These are phyloP conservation scores for Sclerotiophoma versabilis DNA, from an alignment of 2,329 filamentous ascomycete genomes.

Conservation along the genomic window DNA sequence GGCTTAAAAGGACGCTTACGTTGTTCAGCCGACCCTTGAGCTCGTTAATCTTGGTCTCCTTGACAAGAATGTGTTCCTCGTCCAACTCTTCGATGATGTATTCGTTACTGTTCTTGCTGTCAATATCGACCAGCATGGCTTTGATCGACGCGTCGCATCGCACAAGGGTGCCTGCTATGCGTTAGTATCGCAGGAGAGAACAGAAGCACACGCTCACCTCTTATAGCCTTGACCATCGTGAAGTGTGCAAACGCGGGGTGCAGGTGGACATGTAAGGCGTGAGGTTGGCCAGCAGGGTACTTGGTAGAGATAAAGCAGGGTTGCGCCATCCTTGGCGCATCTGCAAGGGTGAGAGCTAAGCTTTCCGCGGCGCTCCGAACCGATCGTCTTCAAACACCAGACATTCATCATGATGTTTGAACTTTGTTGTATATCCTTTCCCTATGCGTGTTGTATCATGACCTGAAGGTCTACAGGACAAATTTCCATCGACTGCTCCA, in stretches of 20 bases:
- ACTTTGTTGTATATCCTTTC: not conserved
- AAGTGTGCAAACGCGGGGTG: constrained; percentile 12
- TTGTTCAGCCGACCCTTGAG: constrained; percentile 74
- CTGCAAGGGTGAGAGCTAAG: constrained; percentile 7
- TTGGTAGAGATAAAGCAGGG: constrained; percentile 3
- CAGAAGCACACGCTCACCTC: constrained; percentile 52
- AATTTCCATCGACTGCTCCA: not conserved
- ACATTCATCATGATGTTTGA: not conserved
- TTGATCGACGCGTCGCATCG: constrained; percentile 88
- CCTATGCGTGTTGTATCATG: not conserved
- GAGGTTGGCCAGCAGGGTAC: constrained; percentile 37
- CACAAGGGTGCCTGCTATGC: constrained; percentile 70
- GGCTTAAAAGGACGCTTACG: constrained; percentile 51
- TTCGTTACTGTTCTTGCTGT: constrained; percentile 69
- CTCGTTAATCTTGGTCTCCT: constrained; percentile 72
- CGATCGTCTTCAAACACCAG: not conserved
- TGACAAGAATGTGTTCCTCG: constrained; percentile 76
- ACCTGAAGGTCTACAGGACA: not conserved
- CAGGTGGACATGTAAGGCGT: constrained; percentile 3
- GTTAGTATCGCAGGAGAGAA: not conserved
- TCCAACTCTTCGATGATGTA: constrained; percentile 83
- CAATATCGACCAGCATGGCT: constrained; percentile 81
- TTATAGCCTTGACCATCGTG: constrained; percentile 65
- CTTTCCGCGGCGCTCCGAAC: constrained; percentile 9
- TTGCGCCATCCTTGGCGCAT: constrained; percentile 27